phyloP scores from a whole-genome alignment of 495 filamentous ascomycete species.

The Cercophora sp. region DNA sequence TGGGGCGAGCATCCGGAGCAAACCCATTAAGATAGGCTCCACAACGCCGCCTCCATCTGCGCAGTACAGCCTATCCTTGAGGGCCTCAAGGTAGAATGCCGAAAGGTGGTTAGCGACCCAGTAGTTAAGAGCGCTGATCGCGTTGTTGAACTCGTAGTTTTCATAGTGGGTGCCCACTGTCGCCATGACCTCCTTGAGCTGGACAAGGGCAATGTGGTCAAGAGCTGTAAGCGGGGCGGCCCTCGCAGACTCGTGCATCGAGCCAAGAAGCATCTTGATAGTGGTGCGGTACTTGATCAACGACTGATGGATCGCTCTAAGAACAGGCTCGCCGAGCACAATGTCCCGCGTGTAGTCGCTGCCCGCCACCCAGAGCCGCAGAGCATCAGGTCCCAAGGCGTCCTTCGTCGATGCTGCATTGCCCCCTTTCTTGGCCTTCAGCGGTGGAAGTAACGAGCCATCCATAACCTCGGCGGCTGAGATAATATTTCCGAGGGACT shows the following conservation, averaged over 20 bases:
- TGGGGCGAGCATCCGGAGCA: constrained; percentile 74
- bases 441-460: constrained; percentile 55
- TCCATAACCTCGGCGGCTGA: constrained; percentile 78
- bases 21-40: constrained; percentile 61
- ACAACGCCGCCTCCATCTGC: constrained; percentile 64
- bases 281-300: constrained; percentile 83
- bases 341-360: constrained; percentile 90
- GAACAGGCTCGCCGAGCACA: constrained; percentile 66
- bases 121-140: constrained; percentile 62
- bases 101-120: constrained; percentile 83
- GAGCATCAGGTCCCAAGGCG: constrained; percentile 68
- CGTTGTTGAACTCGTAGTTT: constrained; percentile 80
- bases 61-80: constrained; percentile 89
- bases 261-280: constrained; percentile 83
- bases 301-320: constrained; percentile 66
- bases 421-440: constrained; percentile 38
- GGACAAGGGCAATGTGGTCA: constrained; percentile 73
- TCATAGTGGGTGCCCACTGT: constrained; percentile 59
- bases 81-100: constrained; percentile 85
- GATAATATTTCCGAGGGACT: constrained; percentile 89
- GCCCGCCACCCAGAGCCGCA: constrained; percentile 88
- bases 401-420: constrained; percentile 25
- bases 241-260: constrained; percentile 58
- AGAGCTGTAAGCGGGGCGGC: constrained; percentile 45
- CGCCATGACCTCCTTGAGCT: constrained; percentile 59